These are phyloP conservation scores for Cladosporium sp. DNA, from an alignment of 2,329 filamentous ascomycete species.

Conservation along the genomic window DNA sequence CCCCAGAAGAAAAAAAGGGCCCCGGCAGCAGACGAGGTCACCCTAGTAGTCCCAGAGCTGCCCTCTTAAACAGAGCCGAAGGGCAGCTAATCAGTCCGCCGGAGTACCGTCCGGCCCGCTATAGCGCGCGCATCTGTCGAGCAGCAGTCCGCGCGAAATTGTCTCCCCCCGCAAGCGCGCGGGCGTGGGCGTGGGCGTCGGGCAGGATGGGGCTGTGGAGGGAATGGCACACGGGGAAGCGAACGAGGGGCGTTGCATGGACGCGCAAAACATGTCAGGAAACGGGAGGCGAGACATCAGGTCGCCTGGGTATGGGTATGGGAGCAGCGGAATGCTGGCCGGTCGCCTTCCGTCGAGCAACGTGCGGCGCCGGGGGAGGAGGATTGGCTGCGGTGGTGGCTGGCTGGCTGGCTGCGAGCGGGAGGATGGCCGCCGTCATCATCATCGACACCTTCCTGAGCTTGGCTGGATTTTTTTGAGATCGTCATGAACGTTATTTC, in stretches of 20 bases:
- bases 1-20: no score
- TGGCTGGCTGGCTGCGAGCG: neutral
- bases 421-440: no score
- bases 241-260: no score
- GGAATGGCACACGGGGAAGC: no score
- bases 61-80: neutral
- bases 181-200: neutral
- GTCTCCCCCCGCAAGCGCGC: constrained; percentile 3
- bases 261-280: neutral
- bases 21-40: neutral
- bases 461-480: no score
- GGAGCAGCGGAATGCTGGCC: constrained; percentile 3
- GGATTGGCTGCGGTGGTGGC: constrained; percentile 5
- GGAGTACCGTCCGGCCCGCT: constrained; percentile 2
- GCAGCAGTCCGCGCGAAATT: neutral
- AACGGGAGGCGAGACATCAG: neutral
- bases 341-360: neutral
- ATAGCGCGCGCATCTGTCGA: neutral
- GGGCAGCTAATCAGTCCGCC: constrained; percentile 1
- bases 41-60: neutral
- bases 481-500: no score
- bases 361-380: constrained; percentile 6
- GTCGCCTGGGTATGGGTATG: neutral
- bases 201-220: no score
- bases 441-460: no score